Conservation (phyloP, 2,329 filamentous ascomycete species). For the Monosporascus sp. region DNA sequence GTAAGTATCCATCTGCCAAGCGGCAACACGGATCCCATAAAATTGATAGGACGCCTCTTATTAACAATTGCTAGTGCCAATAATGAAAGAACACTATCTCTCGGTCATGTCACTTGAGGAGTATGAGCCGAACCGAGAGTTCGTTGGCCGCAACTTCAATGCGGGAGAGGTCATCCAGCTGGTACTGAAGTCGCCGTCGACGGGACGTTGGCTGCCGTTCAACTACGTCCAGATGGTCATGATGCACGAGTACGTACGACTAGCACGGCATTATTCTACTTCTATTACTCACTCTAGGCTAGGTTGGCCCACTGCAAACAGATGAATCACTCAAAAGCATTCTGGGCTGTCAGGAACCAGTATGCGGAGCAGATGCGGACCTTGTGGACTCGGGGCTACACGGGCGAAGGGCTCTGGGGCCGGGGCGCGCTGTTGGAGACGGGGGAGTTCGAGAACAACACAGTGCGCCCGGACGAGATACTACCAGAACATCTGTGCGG, state of each 20-base stretch:
- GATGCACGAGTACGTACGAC: slow-evolving; percentile 66
- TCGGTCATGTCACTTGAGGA: slow-evolving; percentile 72
- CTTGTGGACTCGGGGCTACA: slow-evolving; percentile 67
- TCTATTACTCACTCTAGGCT: slow-evolving; percentile 4
- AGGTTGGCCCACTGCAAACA: slow-evolving; percentile 78
- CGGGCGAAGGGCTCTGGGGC: slow-evolving; percentile 81
- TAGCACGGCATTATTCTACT: background rate
- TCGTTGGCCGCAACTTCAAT: slow-evolving; percentile 87
- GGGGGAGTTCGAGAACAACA: slow-evolving; percentile 54
- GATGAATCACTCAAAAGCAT: slow-evolving; percentile 81
- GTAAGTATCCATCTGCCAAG: slow-evolving; percentile 31
- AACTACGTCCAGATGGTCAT: slow-evolving; percentile 88
- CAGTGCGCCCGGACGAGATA: slow-evolving; percentile 47
- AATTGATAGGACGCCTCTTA: background rate
- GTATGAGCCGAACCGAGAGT: slow-evolving; percentile 74
- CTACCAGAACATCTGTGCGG: slow-evolving; percentile 73
- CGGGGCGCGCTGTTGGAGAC: slow-evolving; percentile 59
- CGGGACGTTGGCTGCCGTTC: slow-evolving; percentile 72
- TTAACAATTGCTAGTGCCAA: slow-evolving; percentile 44
- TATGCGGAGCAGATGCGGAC: slow-evolving; percentile 67
- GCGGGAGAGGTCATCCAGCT: slow-evolving; percentile 83
- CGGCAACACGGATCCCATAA: no score
- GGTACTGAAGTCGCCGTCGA: slow-evolving; percentile 64
- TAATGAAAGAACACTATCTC: slow-evolving; percentile 63
- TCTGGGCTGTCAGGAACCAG: slow-evolving; percentile 73